Conservation (phyloP, 2,329 filamentous ascomycete genomes). For the Aspergillus pseudoterreus region DNA sequence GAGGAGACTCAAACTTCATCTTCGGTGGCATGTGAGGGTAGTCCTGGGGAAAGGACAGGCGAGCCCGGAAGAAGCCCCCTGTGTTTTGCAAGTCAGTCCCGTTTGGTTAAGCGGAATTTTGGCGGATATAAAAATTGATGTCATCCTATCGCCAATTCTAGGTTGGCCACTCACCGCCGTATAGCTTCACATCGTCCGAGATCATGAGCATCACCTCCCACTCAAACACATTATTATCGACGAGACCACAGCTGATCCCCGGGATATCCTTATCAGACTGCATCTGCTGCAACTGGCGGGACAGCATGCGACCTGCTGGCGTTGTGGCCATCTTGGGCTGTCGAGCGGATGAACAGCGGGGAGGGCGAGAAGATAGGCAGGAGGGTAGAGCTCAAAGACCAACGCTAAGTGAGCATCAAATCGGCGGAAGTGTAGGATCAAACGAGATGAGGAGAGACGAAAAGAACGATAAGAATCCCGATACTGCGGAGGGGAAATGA, state of each 20-base stretch:
- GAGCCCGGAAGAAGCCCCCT: constrained; percentile 91
- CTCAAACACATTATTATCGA: constrained; percentile 84
- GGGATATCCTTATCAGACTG: constrained; percentile 86
- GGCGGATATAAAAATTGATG: no score
- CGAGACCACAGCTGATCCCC: constrained; percentile 87
- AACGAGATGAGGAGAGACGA: background rate
- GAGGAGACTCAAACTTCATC: constrained; percentile 78
- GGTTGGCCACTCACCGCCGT: constrained; percentile 64
- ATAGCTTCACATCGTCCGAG: constrained; percentile 86
- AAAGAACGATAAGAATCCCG: background rate
- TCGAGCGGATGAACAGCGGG: background rate
- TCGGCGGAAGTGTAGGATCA: no score
- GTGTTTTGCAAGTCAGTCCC: constrained; percentile 5
- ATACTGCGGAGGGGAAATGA: background rate
- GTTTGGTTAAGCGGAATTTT: no score
- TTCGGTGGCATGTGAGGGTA: constrained; percentile 87
- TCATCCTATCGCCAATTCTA: no score
- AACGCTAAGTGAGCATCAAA: no score
- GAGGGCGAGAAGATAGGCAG: background rate
- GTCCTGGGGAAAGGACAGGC: constrained; percentile 74
- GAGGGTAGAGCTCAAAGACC: no score
- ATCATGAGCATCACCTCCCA: constrained; percentile 99
- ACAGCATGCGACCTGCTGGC: constrained; percentile 59
- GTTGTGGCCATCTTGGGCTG: constrained; percentile 39
- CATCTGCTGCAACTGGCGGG: constrained; percentile 90